phyloP scores from a whole-genome alignment of 2,329 filamentous ascomycete species.

The Epichloe uncinata region DNA sequence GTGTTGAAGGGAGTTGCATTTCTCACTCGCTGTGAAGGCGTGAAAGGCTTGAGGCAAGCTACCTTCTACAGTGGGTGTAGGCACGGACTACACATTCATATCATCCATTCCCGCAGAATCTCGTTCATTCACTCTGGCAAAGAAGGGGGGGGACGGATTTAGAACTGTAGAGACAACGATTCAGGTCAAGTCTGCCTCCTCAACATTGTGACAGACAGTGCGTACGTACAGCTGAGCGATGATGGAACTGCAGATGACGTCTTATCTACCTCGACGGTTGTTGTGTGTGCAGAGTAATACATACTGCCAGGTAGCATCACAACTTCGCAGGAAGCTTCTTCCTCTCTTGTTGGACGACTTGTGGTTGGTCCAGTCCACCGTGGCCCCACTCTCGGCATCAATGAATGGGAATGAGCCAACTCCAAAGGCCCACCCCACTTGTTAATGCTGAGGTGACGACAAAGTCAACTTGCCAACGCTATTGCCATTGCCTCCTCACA shows the following conservation, averaged over 20 bases:
- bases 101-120: neutral
- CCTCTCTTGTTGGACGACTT: too few relatives aligned
- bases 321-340: too few relatives aligned
- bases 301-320: too few relatives aligned
- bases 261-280: too few relatives aligned
- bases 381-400: neutral
- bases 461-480: neutral
- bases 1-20: too few relatives aligned
- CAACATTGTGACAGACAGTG: too few relatives aligned
- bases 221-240: too few relatives aligned
- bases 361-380: too few relatives aligned
- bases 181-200: neutral
- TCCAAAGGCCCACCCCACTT: slow-evolving; percentile 5
- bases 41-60: neutral
- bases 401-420: neutral
- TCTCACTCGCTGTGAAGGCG: neutral
- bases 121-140: neutral
- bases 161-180: neutral
- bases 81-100: neutral
- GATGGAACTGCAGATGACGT: too few relatives aligned
- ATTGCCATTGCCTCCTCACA: neutral
- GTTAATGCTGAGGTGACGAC: slow-evolving; percentile 8
- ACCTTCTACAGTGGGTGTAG: neutral
- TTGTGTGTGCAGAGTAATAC: too few relatives aligned
- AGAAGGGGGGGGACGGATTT: neutral